phyloP scores from a whole-genome alignment of 2,329 filamentous ascomycete genomes.

The Bipolaris bicolor region DNA sequence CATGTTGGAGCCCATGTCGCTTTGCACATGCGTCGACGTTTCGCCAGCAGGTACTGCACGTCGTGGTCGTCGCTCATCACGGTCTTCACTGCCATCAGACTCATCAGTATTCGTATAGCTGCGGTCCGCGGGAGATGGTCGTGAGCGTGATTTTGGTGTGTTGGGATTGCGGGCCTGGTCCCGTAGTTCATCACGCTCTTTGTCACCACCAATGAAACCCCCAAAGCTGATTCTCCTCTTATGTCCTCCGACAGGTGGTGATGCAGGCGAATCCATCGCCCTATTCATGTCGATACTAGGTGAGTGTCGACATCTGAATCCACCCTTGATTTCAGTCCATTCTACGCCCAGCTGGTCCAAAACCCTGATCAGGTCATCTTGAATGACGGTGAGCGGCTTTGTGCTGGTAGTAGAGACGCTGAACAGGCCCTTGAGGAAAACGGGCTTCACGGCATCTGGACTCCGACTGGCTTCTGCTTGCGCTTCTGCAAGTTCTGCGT shows the following conservation, averaged over 20 bases:
- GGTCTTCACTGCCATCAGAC: constrained; percentile 72
- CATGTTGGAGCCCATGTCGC: constrained; percentile 83
- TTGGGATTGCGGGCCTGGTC: constrained; percentile 63
- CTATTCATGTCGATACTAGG: constrained; percentile 89
- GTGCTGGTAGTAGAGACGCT: constrained; percentile 96
- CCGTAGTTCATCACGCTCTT: constrained; percentile 71
- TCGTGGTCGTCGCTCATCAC: constrained; percentile 53
- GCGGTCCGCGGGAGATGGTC: constrained; percentile 62
- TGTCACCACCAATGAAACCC: constrained; percentile 63
- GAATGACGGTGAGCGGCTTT: constrained; percentile 84
- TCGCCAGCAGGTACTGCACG: constrained; percentile 69
- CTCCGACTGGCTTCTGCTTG: constrained; percentile 61
- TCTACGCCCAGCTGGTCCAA: constrained; percentile 88
- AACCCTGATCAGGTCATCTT: constrained; percentile 88
- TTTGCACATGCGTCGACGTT: constrained; percentile 90
- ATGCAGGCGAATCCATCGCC: constrained; percentile 62
- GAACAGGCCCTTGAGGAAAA: constrained; percentile 94
- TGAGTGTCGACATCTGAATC: constrained; percentile 85
- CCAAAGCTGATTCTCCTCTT: constrained; percentile 84
- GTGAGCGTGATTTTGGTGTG: constrained; percentile 56
- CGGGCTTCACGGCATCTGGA: constrained; percentile 86
- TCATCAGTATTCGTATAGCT: constrained; percentile 88
- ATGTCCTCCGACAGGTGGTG: constrained; percentile 57
- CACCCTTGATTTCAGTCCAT: constrained; percentile 88
- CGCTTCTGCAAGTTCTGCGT: constrained; percentile 70